Evolutionary conservation across 2,329 filamentous ascomycete genomes (phyloP).

Genomic region (Lachnellula occidentalis): DNA sequence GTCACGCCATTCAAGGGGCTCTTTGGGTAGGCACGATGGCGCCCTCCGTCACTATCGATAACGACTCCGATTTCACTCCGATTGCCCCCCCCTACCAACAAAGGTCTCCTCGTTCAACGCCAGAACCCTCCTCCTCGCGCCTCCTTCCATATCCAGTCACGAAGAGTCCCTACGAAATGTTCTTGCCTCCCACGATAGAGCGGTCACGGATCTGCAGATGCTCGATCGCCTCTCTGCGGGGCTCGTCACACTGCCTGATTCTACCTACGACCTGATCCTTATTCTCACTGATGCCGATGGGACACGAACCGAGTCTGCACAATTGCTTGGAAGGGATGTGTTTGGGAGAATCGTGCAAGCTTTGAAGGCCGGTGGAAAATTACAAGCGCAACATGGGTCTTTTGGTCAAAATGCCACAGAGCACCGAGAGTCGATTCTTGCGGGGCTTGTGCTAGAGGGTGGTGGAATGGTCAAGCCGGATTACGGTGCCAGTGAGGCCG

Average conservation of each 20-base stretch:
- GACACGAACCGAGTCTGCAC: constrained; percentile 54
- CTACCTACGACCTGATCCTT: constrained; percentile 79
- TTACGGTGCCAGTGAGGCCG: constrained; percentile 31
- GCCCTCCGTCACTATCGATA: constrained; percentile 29
- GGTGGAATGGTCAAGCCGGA: constrained; percentile 72
- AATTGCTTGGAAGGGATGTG: constrained; percentile 61
- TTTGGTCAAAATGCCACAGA: constrained; percentile 46
- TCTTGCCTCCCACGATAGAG: constrained; percentile 67
- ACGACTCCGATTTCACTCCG: constrained; percentile 28
- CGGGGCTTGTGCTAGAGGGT: constrained; percentile 61
- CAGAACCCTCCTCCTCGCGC: constrained; percentile 79
- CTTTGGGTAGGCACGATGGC: constrained; percentile 19
- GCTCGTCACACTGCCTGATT: constrained; percentile 67
- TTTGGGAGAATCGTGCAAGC: constrained; percentile 64
- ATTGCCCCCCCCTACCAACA: constrained; percentile 7
- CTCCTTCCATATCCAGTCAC: constrained; percentile 82
- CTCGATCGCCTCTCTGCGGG: constrained; percentile 85
- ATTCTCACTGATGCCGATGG: constrained; percentile 76
- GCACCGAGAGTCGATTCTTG: constrained; percentile 75
- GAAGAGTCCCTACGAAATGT: constrained; percentile 69
- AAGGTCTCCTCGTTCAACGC: constrained; percentile 17
- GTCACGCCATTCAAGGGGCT: not conserved
- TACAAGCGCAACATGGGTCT: constrained; percentile 64
- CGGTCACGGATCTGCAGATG: constrained; percentile 88
- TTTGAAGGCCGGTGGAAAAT: constrained; percentile 61